Evolutionary conservation across 768 basidiomycete species (phyloP).

Genomic region (Hydnomerulius pinastri): DNA sequence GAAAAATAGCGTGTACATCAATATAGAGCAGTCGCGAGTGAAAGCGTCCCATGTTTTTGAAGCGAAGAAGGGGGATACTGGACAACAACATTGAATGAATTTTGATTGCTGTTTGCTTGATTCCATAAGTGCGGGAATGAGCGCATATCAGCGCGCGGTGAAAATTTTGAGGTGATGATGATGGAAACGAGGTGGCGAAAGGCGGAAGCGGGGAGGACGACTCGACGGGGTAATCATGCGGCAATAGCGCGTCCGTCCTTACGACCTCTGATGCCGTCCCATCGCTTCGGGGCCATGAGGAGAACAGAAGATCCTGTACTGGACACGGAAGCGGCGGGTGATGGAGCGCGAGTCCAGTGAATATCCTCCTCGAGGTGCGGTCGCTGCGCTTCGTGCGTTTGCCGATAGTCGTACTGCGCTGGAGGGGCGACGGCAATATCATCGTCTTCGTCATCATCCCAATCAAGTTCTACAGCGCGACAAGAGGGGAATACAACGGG

Average conservation of each 20-base stretch:
- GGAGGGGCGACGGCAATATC: constrained; percentile 19
- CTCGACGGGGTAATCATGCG: constrained; percentile 15
- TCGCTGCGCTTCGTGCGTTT: constrained; percentile 15
- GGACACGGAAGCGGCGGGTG: constrained; percentile 20
- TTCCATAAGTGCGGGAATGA: too few species aligned
- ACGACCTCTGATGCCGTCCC: constrained; percentile 17
- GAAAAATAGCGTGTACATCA: constrained; percentile 13
- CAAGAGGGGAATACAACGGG: constrained; percentile 36
- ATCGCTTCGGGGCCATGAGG: constrained; percentile 29
- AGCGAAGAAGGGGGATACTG: constrained; percentile 2
- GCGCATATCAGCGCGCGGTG: constrained; percentile 6
- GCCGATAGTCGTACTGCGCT: constrained; percentile 19
- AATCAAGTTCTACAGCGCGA: constrained; percentile 27
- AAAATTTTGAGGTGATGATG: constrained; percentile 9
- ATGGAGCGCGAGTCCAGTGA: constrained; percentile 22
- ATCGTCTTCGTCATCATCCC: constrained; percentile 28
- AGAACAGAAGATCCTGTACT: constrained; percentile 31
- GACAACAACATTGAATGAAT: background rate
- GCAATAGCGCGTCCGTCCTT: constrained; percentile 10
- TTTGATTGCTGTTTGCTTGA: constrained; percentile 1
- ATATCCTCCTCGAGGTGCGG: constrained; percentile 1
- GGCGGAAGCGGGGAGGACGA: background rate
- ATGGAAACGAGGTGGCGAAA: background rate
- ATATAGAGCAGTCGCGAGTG: constrained; percentile 3
- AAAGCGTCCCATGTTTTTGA: constrained; percentile 24